Conservation (phyloP, 2,329 filamentous ascomycete species). For the Aphanocladium album region DNA sequence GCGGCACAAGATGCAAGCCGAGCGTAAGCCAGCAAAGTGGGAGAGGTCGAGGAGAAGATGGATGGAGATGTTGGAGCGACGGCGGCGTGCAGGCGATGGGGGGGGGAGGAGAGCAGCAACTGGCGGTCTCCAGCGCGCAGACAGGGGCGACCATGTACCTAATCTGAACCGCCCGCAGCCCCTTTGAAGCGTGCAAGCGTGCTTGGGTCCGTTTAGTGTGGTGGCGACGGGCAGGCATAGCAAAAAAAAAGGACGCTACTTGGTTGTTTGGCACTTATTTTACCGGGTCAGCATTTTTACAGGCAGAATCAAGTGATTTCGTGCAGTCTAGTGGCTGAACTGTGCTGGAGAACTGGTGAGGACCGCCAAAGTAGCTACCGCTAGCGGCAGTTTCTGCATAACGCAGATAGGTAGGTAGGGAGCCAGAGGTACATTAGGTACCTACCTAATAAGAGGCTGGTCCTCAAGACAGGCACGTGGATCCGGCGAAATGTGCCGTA, state of each 20-base stretch:
- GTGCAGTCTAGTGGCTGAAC: background rate
- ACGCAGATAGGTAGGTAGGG: background rate
- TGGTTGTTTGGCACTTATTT: too few species aligned
- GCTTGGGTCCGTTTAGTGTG: background rate
- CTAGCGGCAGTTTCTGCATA: background rate
- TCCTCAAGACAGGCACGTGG: slow-evolving; percentile 2
- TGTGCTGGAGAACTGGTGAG: too few species aligned
- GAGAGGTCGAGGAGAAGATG: slow-evolving; percentile 7
- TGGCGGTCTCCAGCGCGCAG: slow-evolving; percentile 10
- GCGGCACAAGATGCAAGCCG: slow-evolving; percentile 1
- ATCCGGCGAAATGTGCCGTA: background rate
- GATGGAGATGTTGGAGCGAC: slow-evolving; percentile 9
- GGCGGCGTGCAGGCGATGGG: slow-evolving; percentile 2
- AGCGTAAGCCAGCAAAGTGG: background rate
- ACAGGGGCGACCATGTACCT: background rate
- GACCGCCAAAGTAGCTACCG: too few species aligned
- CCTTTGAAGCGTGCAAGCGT: too few species aligned
- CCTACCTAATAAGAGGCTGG: background rate
- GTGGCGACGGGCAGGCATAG: too few species aligned
- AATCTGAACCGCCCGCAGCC: slow-evolving; percentile 9
- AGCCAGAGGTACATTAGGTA: background rate
- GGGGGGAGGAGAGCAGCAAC: slow-evolving; percentile 2
- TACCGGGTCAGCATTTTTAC: too few species aligned
- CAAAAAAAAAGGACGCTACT: too few species aligned
- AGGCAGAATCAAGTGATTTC: background rate